These are phyloP conservation scores for Tephrocybe sp. DNA, from an alignment of 768 basidiomycete species.

Conservation along the genomic window DNA sequence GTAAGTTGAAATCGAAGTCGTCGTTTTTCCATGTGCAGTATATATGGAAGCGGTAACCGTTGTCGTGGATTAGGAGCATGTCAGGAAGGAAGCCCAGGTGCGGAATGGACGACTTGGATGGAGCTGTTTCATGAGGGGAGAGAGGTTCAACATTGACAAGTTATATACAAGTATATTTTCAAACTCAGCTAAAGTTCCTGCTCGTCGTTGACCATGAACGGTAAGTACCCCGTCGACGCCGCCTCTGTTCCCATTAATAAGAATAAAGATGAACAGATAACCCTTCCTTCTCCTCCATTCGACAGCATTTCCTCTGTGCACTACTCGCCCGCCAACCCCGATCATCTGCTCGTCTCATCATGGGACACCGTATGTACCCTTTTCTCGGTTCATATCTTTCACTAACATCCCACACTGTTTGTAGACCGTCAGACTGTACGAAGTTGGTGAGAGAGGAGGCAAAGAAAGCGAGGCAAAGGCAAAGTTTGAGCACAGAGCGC, in stretches of 20 bases:
- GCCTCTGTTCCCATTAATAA: background rate
- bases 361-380: slow-evolving; percentile 74
- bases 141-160: too few species aligned
- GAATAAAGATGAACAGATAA: slow-evolving; percentile 26
- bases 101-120: too few species aligned
- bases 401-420: background rate
- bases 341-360: slow-evolving; percentile 78
- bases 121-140: too few species aligned
- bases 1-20: too few species aligned
- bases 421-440: slow-evolving; percentile 45
- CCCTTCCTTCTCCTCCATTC: slow-evolving; percentile 68
- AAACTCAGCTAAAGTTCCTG: too few species aligned
- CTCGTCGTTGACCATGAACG: slow-evolving; percentile 1
- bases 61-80: too few species aligned
- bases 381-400: slow-evolving; percentile 1
- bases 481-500: slow-evolving; percentile 89
- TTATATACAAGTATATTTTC: too few species aligned
- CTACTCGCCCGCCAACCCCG: slow-evolving; percentile 79
- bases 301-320: slow-evolving; percentile 82
- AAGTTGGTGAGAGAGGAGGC: slow-evolving; percentile 61
- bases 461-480: slow-evolving; percentile 65
- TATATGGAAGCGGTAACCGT: too few species aligned
- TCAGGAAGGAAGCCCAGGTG: too few species aligned
- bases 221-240: background rate
- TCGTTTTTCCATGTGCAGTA: too few species aligned